Base-by-base conservation (phyloP, 2,329 filamentous ascomycete genomes). In the Trichoderma sp. region DNA sequence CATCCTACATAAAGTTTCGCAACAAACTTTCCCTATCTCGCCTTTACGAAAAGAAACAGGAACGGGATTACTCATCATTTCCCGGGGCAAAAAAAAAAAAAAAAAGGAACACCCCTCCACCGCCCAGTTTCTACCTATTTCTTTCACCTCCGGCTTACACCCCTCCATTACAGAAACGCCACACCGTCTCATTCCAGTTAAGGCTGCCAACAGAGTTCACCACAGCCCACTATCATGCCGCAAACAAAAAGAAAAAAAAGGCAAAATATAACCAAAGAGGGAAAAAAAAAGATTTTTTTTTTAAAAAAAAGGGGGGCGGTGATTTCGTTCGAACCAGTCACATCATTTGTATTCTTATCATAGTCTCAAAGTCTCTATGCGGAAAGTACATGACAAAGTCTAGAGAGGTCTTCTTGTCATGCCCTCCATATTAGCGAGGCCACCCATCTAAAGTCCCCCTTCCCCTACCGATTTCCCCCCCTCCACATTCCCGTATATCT, bases 271-370 rank as follows among this genome's bases (percentile, higher is more conserved):
- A 25, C n/a, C 25, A 25, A 17, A 45, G 35, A 58, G 17, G 37
- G 37, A 5, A 22, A 34, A 12, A 45, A 17, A 48, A 42, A 58
- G 27, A 22, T n/a, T n/a, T n/a, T n/a, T n/a, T n/a, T n/a, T n/a
- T n/a, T n/a, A n/a, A n/a, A n/a, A n/a, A n/a, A n/a, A n/a, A n/a
- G n/a, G n/a, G n/a, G n/a, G n/a, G n/a, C n/a, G n/a, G n/a, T n/a
- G 42, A 48, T 48, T 22, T 3, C 17, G n/a, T 19, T 2, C 29
- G 37, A 48, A 48, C 57, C 39, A 22, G 19, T 35, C 54, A 39
- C 54, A 57, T 39, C 34, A 39, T 35, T 35, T 61, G 29, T 50
- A 61, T 63, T 64, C 69, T 58, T 58, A 53, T 12, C 34, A 48
- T 15, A 42, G 4, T 61, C 37, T 54, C 50, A 56, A 45, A 48